Base-by-base conservation (phyloP, 2,329 filamentous ascomycete species). In the Leptodontidium sp. region DNA sequence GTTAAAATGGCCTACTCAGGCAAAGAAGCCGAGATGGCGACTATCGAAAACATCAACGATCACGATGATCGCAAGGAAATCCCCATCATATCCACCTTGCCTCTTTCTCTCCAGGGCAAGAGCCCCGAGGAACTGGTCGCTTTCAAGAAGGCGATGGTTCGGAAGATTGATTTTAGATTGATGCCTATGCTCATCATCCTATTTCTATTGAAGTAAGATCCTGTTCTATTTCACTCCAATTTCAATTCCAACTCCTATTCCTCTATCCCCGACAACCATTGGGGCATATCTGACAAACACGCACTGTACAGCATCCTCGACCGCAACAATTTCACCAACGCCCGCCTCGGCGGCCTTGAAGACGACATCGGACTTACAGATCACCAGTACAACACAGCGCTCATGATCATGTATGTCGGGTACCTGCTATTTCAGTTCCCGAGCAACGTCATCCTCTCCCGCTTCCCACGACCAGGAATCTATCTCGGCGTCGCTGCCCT, bases 371-470 rank as follows among this genome's bases (percentile, higher is more conserved):
- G 67, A 79, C 80, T 2, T 75, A 80, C 74, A 73, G 80, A 78
- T 79, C 2, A 80, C 82, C n/a, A 78, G 80, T 40, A 86, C 43
- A 68, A 66, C 29, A 74, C 65, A 17, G 55, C 45, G 2, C 61
- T 73, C 14, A 65, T 65, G 21, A 67, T 73, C 4, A 62, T 73
- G 11, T 73, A 71, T 0, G 81, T 84, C 1, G 76, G 77, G 9
- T 78, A 78, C 52, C 68, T 78, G 26, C 66, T 77, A 14, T 61
- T 69, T 61, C 78, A 83, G 61, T 76, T 81, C 0, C 81, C 80
- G 0, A 81, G 80, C 68, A 83, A 83, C 65, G 78, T 82, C 75
- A 64, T 83, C 0, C 77, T 83, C 9, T 77, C 67, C 75, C 73
- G 72, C 58, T 70, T 76, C 15, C 65, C 69, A 5, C 17, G 62